Conservation (phyloP, 2,329 filamentous ascomycete genomes). For the Monosporascus sp. region DNA sequence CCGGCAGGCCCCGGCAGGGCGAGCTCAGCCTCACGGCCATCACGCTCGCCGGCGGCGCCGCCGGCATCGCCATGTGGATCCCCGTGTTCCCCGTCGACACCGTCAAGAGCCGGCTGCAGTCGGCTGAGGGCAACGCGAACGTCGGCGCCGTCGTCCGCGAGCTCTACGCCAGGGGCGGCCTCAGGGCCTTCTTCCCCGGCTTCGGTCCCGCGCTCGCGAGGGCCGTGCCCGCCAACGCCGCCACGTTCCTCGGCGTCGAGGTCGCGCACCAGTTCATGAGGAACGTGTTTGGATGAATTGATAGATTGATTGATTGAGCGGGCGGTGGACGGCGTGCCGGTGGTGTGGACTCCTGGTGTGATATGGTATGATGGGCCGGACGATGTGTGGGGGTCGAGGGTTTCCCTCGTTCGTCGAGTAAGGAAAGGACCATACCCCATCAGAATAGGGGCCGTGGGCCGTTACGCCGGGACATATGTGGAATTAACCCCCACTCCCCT, state of each 20-base stretch:
- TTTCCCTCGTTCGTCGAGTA: too few species aligned
- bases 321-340: too few species aligned
- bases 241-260: slow-evolving; percentile 86
- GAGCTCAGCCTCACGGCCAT: slow-evolving; percentile 78
- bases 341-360: too few species aligned
- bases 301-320: too few species aligned
- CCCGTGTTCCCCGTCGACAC: slow-evolving; percentile 97
- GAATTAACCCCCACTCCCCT: too few species aligned
- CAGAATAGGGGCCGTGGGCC: too few species aligned
- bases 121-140: slow-evolving; percentile 77
- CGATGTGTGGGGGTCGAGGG: too few species aligned
- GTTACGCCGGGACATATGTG: too few species aligned
- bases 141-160: slow-evolving; percentile 74
- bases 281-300: slow-evolving; percentile 57
- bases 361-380: too few species aligned
- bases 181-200: slow-evolving; percentile 94
- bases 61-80: slow-evolving; percentile 98
- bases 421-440: too few species aligned
- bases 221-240: slow-evolving; percentile 93
- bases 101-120: slow-evolving; percentile 91
- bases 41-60: slow-evolving; percentile 80
- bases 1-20: slow-evolving; percentile 63
- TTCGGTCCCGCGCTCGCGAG: slow-evolving; percentile 88
- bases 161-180: slow-evolving; percentile 77
- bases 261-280: slow-evolving; percentile 79